A percentile compares a stretch with the other conserved stretches of the same genome.
phyloP scores from a whole-genome alignment of 2,329 filamentous ascomycete genomes.

The Botrytis deweyae region DNA sequence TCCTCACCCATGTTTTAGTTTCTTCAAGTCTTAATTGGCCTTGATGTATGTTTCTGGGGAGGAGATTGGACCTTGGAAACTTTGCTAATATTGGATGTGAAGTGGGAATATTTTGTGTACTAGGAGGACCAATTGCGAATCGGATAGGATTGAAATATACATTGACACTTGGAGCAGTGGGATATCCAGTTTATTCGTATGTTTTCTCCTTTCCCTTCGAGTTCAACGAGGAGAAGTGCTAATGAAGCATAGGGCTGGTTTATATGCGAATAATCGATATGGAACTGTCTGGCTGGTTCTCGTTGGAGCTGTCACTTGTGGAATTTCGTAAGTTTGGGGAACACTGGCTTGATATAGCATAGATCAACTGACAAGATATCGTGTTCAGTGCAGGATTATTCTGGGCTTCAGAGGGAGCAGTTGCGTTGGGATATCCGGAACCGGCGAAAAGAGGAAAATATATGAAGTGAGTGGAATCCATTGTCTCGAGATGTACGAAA shows the following conservation, averaged over 20 bases:
- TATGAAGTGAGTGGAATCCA: constrained; percentile 3
- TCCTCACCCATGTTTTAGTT: constrained; percentile 13
- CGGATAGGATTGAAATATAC: constrained; percentile 7
- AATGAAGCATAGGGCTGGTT: constrained; percentile 36
- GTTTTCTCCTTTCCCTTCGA: constrained; percentile 22
- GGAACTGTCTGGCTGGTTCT: constrained; percentile 45
- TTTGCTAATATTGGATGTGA: constrained; percentile 40
- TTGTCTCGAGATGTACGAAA: not conserved
- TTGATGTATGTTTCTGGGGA: not conserved
- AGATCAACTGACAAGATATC: not conserved
- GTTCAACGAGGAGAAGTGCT: constrained; percentile 28
- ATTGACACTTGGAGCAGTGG: constrained; percentile 41
- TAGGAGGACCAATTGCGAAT: constrained; percentile 8
- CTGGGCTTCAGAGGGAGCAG: constrained; percentile 45
- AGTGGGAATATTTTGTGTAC: constrained; percentile 32
- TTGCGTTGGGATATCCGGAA: constrained; percentile 44
- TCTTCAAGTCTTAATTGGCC: not conserved
- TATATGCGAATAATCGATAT: constrained; percentile 43
- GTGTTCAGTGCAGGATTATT: constrained; percentile 41
- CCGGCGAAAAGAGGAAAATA: constrained; percentile 32
- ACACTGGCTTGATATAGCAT: not conserved
- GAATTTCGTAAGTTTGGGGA: constrained; percentile 30
- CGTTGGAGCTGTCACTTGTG: constrained; percentile 42
- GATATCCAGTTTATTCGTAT: constrained; percentile 42
- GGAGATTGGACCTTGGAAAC: not conserved